These are phyloP conservation scores for Cardamine resedifolia DNA, from an alignment of 345 rosid species.

Conservation along the genomic window DNA sequence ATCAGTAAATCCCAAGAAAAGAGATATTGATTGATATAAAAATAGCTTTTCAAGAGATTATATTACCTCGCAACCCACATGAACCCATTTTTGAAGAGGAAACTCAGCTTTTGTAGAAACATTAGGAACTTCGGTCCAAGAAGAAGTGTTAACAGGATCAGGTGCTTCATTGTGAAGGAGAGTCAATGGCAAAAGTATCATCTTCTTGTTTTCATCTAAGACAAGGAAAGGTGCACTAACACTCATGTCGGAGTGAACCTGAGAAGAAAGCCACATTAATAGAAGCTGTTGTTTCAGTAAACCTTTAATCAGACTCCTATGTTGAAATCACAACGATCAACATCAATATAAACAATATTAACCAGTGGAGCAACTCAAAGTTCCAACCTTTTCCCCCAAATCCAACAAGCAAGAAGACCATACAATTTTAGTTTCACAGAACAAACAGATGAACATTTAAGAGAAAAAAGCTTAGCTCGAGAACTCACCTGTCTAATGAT, in stretches of 20 bases:
- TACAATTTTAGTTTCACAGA: background rate
- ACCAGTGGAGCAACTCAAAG: conserved; percentile 4
- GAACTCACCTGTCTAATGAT: conserved; percentile 56
- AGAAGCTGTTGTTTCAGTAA: background rate
- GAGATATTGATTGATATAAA: background rate
- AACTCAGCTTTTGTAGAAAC: conserved; percentile 46
- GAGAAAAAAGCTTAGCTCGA: background rate
- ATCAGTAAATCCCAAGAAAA: background rate
- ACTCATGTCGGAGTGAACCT: conserved; percentile 49
- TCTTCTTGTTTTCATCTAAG: conserved; percentile 57
- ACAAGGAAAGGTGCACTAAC: conserved; percentile 63
- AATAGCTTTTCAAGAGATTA: background rate
- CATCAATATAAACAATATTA: background rate
- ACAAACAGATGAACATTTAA: conserved; percentile 4
- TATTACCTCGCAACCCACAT: conserved; percentile 73
- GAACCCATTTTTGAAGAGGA: conserved; percentile 67
- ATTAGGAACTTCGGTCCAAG: conserved; percentile 43
- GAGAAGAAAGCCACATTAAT: conserved; percentile 18
- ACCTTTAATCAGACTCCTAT: background rate
- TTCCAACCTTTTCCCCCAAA: background rate
- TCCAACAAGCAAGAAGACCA: background rate
- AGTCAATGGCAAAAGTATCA: conserved; percentile 55
- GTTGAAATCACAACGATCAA: background rate
- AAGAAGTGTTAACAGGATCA: conserved; percentile 41
- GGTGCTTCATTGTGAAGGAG: conserved; percentile 49